Evolutionary conservation across 2,329 filamentous ascomycete genomes (phyloP).

Genomic region (Coniochaeta sp.): DNA sequence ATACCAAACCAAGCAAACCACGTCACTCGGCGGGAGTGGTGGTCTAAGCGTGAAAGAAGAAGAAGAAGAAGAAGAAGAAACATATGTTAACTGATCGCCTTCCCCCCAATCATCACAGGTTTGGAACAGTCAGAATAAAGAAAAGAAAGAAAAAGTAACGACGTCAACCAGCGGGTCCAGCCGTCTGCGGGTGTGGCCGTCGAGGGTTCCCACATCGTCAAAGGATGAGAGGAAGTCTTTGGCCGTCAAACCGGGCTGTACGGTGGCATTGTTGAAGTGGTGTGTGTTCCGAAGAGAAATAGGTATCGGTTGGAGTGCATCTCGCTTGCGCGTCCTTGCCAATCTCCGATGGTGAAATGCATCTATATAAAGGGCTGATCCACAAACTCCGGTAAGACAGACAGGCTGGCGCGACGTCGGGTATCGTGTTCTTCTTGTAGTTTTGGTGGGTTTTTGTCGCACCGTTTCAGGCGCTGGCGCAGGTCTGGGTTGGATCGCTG

Average conservation of each 20-base stretch:
- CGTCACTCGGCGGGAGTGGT: no score
- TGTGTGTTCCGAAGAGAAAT: background rate
- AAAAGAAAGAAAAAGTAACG: no score
- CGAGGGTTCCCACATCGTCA: no score
- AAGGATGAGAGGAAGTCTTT: no score
- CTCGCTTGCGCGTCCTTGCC: background rate
- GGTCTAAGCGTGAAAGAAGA: constrained; percentile 14
- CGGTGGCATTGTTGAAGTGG: no score
- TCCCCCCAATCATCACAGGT: no score
- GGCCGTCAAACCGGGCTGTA: no score
- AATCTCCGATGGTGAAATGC: background rate
- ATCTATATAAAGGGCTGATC: background rate
- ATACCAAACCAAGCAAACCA: no score
- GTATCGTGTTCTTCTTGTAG: background rate
- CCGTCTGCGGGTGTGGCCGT: no score
- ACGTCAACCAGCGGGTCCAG: no score
- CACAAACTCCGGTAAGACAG: background rate
- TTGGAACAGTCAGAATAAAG: no score
- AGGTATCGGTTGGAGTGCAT: background rate
- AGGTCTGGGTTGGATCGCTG: background rate
- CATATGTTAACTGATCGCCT: no score
- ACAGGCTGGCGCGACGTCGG: background rate
- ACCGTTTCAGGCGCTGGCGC: background rate
- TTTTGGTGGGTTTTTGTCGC: background rate
- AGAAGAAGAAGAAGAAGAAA: constrained; percentile 2